These are phyloP conservation scores for Mycena leptocephala DNA, from an alignment of 768 basidiomycete genomes.

Conservation along the genomic window DNA sequence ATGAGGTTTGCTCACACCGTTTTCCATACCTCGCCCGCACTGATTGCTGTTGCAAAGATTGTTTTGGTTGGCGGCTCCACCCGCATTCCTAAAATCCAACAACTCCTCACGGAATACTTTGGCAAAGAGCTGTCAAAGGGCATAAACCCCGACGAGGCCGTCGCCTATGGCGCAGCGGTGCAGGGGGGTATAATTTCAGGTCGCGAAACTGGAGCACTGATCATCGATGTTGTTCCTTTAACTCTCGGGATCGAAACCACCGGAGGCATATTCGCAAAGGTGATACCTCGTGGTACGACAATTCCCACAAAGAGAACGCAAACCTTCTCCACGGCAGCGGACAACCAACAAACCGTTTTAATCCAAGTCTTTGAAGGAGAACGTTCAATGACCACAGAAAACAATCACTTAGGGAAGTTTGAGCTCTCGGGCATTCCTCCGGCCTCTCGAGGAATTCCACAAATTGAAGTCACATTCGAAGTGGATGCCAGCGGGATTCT, in stretches of 20 bases:
- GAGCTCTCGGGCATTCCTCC: slow-evolving; percentile 93
- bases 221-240: slow-evolving; percentile 73
- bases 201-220: slow-evolving; percentile 64
- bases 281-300: slow-evolving; percentile 66
- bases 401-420: slow-evolving; percentile 92
- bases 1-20: slow-evolving; percentile 62
- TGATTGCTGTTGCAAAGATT: slow-evolving; percentile 45
- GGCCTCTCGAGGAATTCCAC: slow-evolving; percentile 91
- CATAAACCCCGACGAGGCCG: slow-evolving; percentile 84
- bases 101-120: slow-evolving; percentile 79
- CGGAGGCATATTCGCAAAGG: slow-evolving; percentile 73
- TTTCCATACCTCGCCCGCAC: background rate
- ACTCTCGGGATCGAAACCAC: slow-evolving; percentile 77
- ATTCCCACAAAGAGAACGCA: slow-evolving; percentile 69
- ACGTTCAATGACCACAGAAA: slow-evolving; percentile 91
- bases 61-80: slow-evolving; percentile 77
- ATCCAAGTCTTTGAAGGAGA: slow-evolving; percentile 95
- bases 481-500: slow-evolving; percentile 91
- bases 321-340: slow-evolving; percentile 89
- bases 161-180: slow-evolving; percentile 82
- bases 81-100: slow-evolving; percentile 79
- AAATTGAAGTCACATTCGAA: slow-evolving; percentile 93
- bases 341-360: slow-evolving; percentile 91
- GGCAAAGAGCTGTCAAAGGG: slow-evolving; percentile 77
- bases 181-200: slow-evolving; percentile 79